These are phyloP conservation scores for Ottelia alismoides DNA, from an alignment of 106 monocot species.

Conservation along the genomic window DNA sequence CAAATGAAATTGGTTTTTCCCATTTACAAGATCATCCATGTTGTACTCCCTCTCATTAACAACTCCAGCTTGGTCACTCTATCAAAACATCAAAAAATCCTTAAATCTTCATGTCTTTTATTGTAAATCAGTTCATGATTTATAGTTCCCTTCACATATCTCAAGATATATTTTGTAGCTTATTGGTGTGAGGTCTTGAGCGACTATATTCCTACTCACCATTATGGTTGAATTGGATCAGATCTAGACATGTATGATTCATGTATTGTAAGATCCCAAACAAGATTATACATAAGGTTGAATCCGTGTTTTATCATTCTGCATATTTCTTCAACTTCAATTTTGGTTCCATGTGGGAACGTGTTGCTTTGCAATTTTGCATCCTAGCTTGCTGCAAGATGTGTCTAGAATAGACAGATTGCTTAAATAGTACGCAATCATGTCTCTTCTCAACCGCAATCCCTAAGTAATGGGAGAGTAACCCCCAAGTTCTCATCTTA, in stretches of 20 bases:
- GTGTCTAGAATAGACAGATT: neutral
- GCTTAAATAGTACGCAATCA: neutral
- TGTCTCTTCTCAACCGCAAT: neutral
- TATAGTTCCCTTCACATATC: no score
- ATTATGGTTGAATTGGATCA: neutral
- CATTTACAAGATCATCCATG: no score
- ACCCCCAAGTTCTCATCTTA: neutral
- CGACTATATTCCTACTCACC: slow-evolving; percentile 2
- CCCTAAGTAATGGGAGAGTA: neutral
- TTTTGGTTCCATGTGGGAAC: neutral
- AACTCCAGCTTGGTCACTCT: no score
- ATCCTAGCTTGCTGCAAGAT: neutral
- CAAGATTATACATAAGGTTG: neutral
- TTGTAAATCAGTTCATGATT: no score
- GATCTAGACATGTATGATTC: neutral
- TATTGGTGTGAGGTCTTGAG: neutral
- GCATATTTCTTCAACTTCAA: neutral
- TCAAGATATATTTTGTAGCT: neutral
- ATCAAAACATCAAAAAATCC: no score
- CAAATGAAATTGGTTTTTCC: no score
- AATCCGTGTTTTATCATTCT: neutral
- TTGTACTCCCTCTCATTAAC: no score
- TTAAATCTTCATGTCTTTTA: no score
- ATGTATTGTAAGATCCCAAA: neutral
- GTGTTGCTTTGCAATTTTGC: neutral